Conservation (phyloP, 2,329 filamentous ascomycete genomes). For the Aspergillus sergii region DNA sequence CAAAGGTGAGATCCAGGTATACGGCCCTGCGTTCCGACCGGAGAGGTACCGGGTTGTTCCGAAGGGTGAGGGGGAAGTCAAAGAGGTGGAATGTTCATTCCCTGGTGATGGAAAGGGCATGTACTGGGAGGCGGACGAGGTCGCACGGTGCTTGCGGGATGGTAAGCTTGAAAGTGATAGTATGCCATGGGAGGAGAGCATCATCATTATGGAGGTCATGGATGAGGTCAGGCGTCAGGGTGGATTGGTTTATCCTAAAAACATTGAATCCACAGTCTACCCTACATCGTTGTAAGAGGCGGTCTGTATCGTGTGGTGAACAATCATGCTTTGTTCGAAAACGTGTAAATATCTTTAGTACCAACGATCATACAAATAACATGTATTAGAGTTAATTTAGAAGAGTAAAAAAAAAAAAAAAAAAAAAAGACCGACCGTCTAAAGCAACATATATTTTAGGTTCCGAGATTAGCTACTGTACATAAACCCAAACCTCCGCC, state of each 20-base stretch:
- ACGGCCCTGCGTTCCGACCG: constrained; percentile 71
- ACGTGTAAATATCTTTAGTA: neutral
- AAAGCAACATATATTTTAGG: constrained; percentile 10
- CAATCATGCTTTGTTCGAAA: neutral
- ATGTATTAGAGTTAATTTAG: neutral
- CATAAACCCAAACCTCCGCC: constrained; percentile 27
- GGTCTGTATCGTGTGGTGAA: neutral
- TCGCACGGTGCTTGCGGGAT: constrained; percentile 72
- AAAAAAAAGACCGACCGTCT: constrained; percentile 2
- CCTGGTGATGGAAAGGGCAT: constrained; percentile 74
- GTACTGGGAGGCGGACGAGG: constrained; percentile 87
- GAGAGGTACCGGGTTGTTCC: constrained; percentile 66
- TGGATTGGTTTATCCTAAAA: constrained; percentile 64
- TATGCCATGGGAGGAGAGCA: constrained; percentile 73
- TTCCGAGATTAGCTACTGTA: constrained; percentile 32
- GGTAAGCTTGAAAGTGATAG: constrained; percentile 74
- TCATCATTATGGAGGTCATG: constrained; percentile 83
- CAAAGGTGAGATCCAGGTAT: constrained; percentile 79
- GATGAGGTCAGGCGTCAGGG: constrained; percentile 68
- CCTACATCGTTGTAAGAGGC: constrained; percentile 46
- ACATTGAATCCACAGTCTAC: constrained; percentile 64
- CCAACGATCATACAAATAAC: neutral
- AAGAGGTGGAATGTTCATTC: constrained; percentile 44
- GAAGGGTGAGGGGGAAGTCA: constrained; percentile 48
- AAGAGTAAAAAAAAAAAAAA: no score